Percentiles rank a stretch among this genome's conserved stretches.
phyloP scores from a whole-genome alignment of 2,329 filamentous ascomycete species.

The Pyrenophora tritici-repentis region DNA sequence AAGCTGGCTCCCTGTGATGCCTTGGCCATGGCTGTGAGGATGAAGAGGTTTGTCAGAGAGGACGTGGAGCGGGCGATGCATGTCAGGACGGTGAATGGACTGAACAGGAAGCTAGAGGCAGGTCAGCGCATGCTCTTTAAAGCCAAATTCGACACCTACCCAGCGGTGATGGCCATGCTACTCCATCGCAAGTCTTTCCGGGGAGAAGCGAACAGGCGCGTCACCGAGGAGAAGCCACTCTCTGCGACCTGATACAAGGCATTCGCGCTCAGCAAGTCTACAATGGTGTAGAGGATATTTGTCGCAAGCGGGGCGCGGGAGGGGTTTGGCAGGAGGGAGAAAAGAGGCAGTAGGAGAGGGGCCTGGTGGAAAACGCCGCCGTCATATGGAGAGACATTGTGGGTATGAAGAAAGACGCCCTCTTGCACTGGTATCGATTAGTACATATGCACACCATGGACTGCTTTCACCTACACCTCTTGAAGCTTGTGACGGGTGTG shows the following conservation, averaged over 20 bases:
- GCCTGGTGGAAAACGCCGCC: constrained; percentile 80
- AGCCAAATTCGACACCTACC: constrained; percentile 56
- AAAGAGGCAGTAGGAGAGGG: constrained; percentile 86
- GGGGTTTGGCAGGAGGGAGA: constrained; percentile 81
- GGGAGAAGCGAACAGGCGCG: constrained; percentile 76
- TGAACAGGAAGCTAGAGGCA: constrained; percentile 79
- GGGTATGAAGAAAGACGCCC: constrained; percentile 91
- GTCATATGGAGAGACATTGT: constrained; percentile 96
- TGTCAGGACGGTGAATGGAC: constrained; percentile 89
- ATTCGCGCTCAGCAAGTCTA: constrained; percentile 82
- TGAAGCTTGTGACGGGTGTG: constrained; percentile 96
- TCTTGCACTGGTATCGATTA: constrained; percentile 74
- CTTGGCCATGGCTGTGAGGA: constrained; percentile 80
- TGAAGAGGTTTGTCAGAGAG: constrained; percentile 85
- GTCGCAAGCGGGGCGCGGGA: constrained; percentile 72
- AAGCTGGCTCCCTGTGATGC: constrained; percentile 73
- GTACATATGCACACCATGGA: neutral
- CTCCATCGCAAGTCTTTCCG: constrained; percentile 76
- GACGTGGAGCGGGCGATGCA: constrained; percentile 89
- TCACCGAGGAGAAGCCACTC: constrained; percentile 76
- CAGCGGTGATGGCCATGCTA: constrained; percentile 75
- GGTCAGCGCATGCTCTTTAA: constrained; percentile 16
- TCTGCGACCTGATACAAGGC: constrained; percentile 79
- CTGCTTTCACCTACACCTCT: constrained; percentile 70
- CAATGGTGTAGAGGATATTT: constrained; percentile 75